A percentile compares a stretch with the other conserved stretches of the same genome.
phyloP scores from a whole-genome alignment of 1,139 yeast genomes.

The Geotrichum citri-aurantii region DNA sequence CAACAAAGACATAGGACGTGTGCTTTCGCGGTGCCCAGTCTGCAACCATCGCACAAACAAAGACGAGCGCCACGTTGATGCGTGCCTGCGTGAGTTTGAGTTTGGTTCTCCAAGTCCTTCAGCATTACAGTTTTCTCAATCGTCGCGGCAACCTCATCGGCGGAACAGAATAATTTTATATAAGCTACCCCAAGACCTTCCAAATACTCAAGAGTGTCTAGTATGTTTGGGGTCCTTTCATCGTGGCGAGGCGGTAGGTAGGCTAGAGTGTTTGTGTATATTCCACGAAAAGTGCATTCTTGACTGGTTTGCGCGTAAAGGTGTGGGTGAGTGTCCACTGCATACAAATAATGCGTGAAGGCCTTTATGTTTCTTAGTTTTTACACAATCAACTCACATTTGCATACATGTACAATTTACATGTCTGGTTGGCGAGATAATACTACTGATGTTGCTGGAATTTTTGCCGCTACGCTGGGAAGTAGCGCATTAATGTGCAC shows the following conservation, averaged over 20 bases:
- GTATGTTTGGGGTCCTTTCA: constrained; percentile 84
- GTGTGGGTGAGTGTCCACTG: constrained; percentile 82
- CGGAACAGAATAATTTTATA: constrained; percentile 82
- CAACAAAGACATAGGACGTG: neutral
- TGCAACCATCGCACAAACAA: constrained; percentile 25
- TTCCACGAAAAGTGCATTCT: constrained; percentile 87
- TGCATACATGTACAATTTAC: too few relatives aligned
- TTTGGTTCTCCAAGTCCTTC: neutral
- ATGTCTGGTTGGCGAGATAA: too few relatives aligned
- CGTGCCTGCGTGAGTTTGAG: constrained; percentile 44
- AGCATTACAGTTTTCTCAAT: constrained; percentile 49
- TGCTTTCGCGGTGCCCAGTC: constrained; percentile 5
- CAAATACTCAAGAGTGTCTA: constrained; percentile 60
- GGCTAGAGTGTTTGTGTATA: constrained; percentile 90
- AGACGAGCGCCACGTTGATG: constrained; percentile 62
- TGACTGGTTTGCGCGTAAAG: constrained; percentile 83
- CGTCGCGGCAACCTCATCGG: constrained; percentile 53
- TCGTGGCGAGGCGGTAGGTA: constrained; percentile 84
- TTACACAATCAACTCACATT: too few relatives aligned
- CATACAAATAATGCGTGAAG: constrained; percentile 45
- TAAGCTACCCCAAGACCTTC: constrained; percentile 49
- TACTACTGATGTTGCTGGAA: too few relatives aligned
- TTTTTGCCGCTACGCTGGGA: too few relatives aligned
- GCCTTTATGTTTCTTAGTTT: too few relatives aligned
- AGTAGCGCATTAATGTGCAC: too few relatives aligned